phyloP scores from a whole-genome alignment of 306 rosid species.

The Psophocarpus tetragonolobus region DNA sequence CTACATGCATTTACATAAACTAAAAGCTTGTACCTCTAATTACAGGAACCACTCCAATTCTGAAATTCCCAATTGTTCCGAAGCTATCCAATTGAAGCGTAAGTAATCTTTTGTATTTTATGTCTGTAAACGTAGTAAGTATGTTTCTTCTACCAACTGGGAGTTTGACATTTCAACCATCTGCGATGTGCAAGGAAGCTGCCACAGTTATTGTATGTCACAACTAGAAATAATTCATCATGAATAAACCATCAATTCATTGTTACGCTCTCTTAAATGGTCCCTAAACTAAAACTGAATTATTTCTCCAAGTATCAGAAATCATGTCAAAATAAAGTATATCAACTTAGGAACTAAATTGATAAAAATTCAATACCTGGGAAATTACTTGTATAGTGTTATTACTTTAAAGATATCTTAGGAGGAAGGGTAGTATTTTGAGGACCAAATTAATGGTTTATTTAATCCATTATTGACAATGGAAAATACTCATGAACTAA shows the following conservation, averaged over 20 bases:
- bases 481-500: background rate
- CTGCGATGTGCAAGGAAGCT: conserved; percentile 43
- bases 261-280: background rate
- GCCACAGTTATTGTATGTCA: conserved; percentile 33
- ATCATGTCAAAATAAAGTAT: background rate
- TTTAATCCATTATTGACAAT: background rate
- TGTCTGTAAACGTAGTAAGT: conserved; percentile 62
- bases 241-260: background rate
- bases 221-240: background rate
- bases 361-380: background rate
- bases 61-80: conserved; percentile 13
- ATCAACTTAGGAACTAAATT: background rate
- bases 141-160: conserved; percentile 52
- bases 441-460: background rate
- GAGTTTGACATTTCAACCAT: conserved; percentile 62
- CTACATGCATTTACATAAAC: conserved; percentile 25
- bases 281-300: background rate
- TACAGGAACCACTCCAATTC: background rate
- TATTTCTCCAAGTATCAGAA: background rate
- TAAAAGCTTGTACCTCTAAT: background rate
- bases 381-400: background rate
- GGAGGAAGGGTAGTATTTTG: background rate
- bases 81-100: conserved; percentile 21
- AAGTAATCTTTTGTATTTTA: conserved; percentile 7
- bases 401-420: background rate